Base-by-base conservation (phyloP, 2,329 filamentous ascomycete species). In the Capronia americana region DNA sequence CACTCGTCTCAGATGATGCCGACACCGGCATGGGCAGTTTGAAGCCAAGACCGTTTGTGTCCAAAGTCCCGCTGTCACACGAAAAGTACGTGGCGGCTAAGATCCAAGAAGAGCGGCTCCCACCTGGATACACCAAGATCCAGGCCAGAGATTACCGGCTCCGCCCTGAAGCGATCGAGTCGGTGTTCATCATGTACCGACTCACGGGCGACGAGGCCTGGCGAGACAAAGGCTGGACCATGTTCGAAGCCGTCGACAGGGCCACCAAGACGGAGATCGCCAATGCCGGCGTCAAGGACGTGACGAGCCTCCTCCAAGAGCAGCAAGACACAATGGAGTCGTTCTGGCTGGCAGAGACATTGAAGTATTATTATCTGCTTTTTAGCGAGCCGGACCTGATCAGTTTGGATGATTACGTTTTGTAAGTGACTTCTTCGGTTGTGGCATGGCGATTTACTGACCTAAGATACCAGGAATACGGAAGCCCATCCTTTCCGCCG, bases 141-240 rank as follows among this genome's bases (percentile, higher is more conserved):
- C 69, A 71, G 1, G 73, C 73, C 11, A 73, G 77, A 2, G 74
- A 79, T 63, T 83, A 81, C 69, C 75, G 79, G 34, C 71, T 83
- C 75, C 74, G 80, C 7, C 91, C 91, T 23, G 91, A 94, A 78
- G 91, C 91, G 1, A 92, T 94, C 61, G 91, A 94, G 79, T 90
- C 88, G 14, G 86, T 95, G 4, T 94, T 92, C 77, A 86, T 92
- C 74, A 86, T 94, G 82, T 92, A 90, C 76, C 86, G 90, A 64
- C 82, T 92, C 65, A 92, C 90, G 0, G 90, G 90, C 28, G 86
- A 91, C 69, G 71, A 81, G 1, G 79, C 82, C 57, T 90, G 88
- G 84, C 86, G 86, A 74, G 85, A 90, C 65, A 87, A 87, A 74
- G 90, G 89, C 1, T 92, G 90, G 90, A 80, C 81, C 63, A 92